Conservation (phyloP, 2,329 filamentous ascomycete species). For the Colletotrichum trifolii region DNA sequence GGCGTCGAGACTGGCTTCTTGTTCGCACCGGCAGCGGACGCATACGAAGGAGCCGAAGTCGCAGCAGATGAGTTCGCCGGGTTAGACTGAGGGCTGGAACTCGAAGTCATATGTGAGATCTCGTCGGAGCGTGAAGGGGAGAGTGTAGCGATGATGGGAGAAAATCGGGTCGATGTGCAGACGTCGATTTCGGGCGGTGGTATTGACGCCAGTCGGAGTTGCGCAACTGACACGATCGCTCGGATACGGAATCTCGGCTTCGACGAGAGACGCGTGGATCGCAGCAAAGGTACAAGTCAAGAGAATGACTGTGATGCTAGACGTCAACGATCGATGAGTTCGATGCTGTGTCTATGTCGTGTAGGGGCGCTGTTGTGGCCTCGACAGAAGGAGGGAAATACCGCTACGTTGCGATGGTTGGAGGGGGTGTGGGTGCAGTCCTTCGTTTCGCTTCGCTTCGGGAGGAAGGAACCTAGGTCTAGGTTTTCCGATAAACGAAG, state of each 20-base stretch:
- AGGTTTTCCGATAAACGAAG: conserved; percentile 26
- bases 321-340: conserved; percentile 18
- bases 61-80: conserved; percentile 68
- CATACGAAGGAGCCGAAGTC: conserved; percentile 72
- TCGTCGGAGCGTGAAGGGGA: conserved; percentile 37
- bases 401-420: conserved; percentile 33
- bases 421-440: conserved; percentile 30
- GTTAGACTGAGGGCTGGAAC: conserved; percentile 65
- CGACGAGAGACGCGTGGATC: conserved; percentile 35
- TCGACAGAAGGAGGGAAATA: conserved; percentile 36
- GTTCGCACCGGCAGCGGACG: conserved; percentile 71
- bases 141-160: conserved; percentile 25
- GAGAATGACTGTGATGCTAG: conserved; percentile 32
- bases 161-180: conserved; percentile 8
- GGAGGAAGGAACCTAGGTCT: conserved; percentile 30
- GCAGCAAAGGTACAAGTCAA: conserved; percentile 33
- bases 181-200: conserved; percentile 25
- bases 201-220: conserved; percentile 19
- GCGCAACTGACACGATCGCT: conserved; percentile 32
- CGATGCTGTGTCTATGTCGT: conserved; percentile 26
- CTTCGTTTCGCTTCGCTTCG: conserved; percentile 21
- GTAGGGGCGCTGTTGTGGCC: conserved; percentile 23
- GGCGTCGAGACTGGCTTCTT: conserved; percentile 72
- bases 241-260: conserved; percentile 46
- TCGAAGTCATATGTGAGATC: conserved; percentile 69